Percentiles rank a stretch among this genome's conserved stretches.
Conservation (phyloP, 31 red algal genomes). For the Bonnemaisonia californica region DNA sequence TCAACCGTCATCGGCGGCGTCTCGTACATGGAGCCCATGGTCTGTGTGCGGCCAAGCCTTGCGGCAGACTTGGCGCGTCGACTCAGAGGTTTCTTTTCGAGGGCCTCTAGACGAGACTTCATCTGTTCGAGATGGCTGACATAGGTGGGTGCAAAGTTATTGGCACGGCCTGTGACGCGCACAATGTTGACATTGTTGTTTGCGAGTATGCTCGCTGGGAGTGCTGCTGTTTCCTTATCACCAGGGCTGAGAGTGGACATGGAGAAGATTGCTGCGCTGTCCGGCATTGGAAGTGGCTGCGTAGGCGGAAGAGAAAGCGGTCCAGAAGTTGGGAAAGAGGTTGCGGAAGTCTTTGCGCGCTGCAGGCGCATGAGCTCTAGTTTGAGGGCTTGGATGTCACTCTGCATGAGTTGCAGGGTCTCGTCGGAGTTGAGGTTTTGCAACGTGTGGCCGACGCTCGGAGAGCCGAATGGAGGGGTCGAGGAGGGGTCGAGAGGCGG, state of each 20-base stretch:
- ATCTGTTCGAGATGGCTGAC: conserved; percentile 71
- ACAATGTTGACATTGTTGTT: conserved; percentile 63
- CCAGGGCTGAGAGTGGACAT: conserved; percentile 2
- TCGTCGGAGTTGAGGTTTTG: conserved; percentile 63
- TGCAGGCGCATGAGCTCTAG: conserved; percentile 70
- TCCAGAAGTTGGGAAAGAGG: conserved; percentile 23
- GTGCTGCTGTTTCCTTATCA: conserved; percentile 20
- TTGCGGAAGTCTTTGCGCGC: conserved; percentile 30
- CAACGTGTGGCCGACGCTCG: conserved; percentile 20
- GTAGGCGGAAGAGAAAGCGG: conserved; percentile 34
- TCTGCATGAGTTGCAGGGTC: conserved; percentile 71
- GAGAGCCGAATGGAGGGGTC: conserved; percentile 12
- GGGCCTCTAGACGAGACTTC: conserved; percentile 51
- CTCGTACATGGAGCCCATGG: conserved; percentile 76
- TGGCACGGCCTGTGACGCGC: conserved; percentile 60
- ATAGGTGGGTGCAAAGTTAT: conserved; percentile 41
- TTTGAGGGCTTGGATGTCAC: conserved; percentile 70
- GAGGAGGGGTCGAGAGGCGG: not conserved
- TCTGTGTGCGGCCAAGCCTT: conserved; percentile 55
- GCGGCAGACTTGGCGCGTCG: conserved; percentile 63
- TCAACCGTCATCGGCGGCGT: not conserved
- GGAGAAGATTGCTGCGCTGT: conserved; percentile 30
- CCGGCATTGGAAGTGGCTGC: not conserved
- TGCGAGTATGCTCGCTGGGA: conserved; percentile 48
- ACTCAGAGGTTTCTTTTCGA: conserved; percentile 63